phyloP scores from a whole-genome alignment of 1,284 basidiomycete genomes.

The Puccinia coronata region DNA sequence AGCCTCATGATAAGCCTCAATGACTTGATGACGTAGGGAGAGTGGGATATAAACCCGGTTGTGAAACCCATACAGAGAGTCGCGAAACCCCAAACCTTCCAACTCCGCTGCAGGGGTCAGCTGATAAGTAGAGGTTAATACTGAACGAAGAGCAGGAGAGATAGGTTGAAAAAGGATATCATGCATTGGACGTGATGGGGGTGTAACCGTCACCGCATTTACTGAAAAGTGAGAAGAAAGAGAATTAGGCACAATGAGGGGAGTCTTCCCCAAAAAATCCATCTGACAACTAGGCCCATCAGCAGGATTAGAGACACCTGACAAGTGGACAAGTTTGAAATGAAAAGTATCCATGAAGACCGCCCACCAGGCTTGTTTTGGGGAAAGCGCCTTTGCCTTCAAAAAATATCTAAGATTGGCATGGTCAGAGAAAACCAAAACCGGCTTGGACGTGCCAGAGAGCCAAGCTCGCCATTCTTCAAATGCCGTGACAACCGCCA shows the following conservation, averaged over 20 bases:
- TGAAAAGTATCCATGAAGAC: conserved; percentile 22
- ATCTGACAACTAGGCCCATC: background rate
- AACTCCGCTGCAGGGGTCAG: background rate
- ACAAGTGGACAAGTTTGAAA: conserved; percentile 13
- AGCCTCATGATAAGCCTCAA: background rate
- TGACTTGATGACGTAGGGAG: background rate
- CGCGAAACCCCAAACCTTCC: background rate
- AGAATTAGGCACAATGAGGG: background rate
- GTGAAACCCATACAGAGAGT: background rate
- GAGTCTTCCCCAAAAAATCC: background rate
- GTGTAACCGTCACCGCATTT: too few species aligned
- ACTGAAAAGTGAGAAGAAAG: background rate
- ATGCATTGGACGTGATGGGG: background rate
- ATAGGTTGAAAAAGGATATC: background rate
- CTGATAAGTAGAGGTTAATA: background rate
- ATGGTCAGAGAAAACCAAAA: conserved; percentile 42
- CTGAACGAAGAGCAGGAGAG: background rate
- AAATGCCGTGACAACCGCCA: conserved; percentile 4
- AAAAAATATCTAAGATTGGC: conserved; percentile 28
- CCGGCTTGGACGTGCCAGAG: background rate
- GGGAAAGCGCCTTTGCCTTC: background rate
- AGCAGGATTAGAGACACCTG: conserved; percentile 3
- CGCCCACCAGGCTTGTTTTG: conserved; percentile 17
- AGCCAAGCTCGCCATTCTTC: conserved; percentile 30
- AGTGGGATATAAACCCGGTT: background rate